Base-by-base conservation (phyloP, 345 rosid species). In the Eucalyptus erythrocorys region DNA sequence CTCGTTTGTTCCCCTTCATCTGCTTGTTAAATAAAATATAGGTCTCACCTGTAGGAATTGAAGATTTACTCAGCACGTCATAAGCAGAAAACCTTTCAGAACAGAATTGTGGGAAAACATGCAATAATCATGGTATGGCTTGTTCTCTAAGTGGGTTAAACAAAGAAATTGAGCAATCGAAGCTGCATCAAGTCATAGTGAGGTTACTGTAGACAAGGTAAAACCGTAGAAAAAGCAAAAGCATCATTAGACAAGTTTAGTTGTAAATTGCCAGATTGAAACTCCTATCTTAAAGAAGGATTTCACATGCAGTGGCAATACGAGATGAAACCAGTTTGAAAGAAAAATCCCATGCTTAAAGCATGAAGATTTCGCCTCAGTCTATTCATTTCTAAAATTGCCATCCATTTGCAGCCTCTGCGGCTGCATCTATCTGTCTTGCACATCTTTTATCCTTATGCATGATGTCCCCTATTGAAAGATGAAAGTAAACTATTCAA, bases 21-120 rank as follows among this genome's bases (percentile, higher is more conserved):
- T 97, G 97, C 95, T 97, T 94, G 98, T 98, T 98, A 95, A 98
- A 98, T 88, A 95, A 90, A 92, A 97, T 95, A 85, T 91, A 98
- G 85, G 97, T 98, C 51, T 98, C 99, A 32, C 98, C 99, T 97
- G 90, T 42, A 91, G 40, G 30, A 17, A 47, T 12, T 10, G 21
- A 22, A n/a, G 81, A 40, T 47, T 68, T 57, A 7, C 34, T 55
- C 76, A 81, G 61, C 51, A 17, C 47, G 42, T 15, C 68, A 53
- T 15, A 32, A 32, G 30, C 87, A 22, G 55, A 49, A 32, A 86
- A 53, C 30, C 40, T 50, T 43, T 53, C 16, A 5, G 32, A 51
- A 37, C 42, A 86, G 68, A 86, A 85, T 40, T 4, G 9, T 40
- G 84, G 84, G 27, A 76, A 76, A 76, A 22, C 47, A 76, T 22